Evolutionary conservation across 805 yeast species (phyloP).

Genomic region (Lipomyces starkeyi): DNA sequence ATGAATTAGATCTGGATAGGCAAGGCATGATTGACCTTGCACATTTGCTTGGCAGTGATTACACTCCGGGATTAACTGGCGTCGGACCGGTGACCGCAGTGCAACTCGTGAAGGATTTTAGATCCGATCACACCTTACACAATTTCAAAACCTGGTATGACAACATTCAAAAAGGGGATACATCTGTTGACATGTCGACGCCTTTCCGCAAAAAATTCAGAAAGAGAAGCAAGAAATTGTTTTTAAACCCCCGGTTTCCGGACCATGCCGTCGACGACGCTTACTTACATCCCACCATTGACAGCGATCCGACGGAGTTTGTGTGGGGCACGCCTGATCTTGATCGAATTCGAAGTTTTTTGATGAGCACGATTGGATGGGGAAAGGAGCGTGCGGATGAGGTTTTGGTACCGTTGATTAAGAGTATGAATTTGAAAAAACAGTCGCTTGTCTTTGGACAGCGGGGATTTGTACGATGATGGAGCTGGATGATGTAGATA

Average conservation of each 20-base stretch:
- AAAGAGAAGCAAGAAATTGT: conserved; percentile 60
- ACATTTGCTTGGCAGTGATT: conserved; percentile 87
- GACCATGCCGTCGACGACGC: conserved; percentile 72
- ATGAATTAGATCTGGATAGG: conserved; percentile 69
- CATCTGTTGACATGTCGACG: conserved; percentile 52
- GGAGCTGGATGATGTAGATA: not conserved
- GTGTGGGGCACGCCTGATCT: conserved; percentile 91
- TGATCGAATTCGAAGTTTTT: conserved; percentile 73
- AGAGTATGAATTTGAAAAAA: conserved; percentile 69
- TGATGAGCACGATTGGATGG: conserved; percentile 82
- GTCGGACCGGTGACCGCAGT: conserved; percentile 92
- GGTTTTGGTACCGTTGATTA: conserved; percentile 81
- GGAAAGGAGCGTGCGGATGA: conserved; percentile 74
- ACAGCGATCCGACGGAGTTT: conserved; percentile 75
- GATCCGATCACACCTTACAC: conserved; percentile 51
- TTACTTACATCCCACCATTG: conserved; percentile 81
- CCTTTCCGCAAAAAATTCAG: conserved; percentile 64
- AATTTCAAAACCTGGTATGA: conserved; percentile 64
- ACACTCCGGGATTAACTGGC: conserved; percentile 90
- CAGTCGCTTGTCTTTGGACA: conserved; percentile 24
- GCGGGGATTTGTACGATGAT: conserved; percentile 13
- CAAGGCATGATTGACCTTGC: conserved; percentile 78
- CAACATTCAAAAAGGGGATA: conserved; percentile 48
- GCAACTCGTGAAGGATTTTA: conserved; percentile 89
- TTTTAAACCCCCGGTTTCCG: conserved; percentile 70